Percentiles rank a stretch among this genome's conserved stretches.
phyloP scores from a whole-genome alignment of 148 eudicot genomes.

The Mesembryanthemum crystallinum region DNA sequence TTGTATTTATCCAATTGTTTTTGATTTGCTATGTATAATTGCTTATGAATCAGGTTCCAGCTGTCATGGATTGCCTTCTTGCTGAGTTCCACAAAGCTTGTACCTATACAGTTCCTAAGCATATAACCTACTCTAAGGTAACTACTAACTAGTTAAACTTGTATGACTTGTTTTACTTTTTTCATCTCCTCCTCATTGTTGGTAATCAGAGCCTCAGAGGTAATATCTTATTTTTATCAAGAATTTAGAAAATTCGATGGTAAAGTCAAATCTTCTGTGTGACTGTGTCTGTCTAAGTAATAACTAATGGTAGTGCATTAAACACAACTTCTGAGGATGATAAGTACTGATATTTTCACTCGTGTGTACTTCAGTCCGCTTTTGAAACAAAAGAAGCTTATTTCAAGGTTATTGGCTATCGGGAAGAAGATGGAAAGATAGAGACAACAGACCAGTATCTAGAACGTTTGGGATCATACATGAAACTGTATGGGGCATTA shows the following conservation, averaged over 20 bases:
- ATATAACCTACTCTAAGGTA: constrained; percentile 67
- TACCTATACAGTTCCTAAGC: constrained; percentile 88
- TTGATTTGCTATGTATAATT: constrained; percentile 7
- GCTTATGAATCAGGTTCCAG: constrained; percentile 57
- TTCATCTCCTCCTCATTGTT: neutral
- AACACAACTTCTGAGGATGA: neutral
- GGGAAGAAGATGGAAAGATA: constrained; percentile 60
- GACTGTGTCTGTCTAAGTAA: neutral
- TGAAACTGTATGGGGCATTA: constrained; percentile 87
- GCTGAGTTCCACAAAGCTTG: constrained; percentile 80
- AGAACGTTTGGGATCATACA: constrained; percentile 47
- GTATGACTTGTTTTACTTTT: neutral
- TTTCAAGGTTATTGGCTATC: constrained; percentile 65
- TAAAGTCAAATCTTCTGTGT: neutral
- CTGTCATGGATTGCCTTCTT: constrained; percentile 68
- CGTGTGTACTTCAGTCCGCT: constrained; percentile 38
- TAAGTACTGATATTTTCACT: neutral
- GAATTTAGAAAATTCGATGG: neutral
- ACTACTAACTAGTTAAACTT: constrained; percentile 1
- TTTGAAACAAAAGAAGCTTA: constrained; percentile 55
- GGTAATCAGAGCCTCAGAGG: neutral
- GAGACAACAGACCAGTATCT: constrained; percentile 58
- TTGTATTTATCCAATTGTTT: neutral
- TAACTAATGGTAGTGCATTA: neutral
- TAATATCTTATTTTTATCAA: neutral